A percentile compares a stretch with the other conserved stretches of the same genome.
These are phyloP conservation scores for Cercophora scortea DNA, from an alignment of 495 filamentous ascomycete species.

Conservation along the genomic window DNA sequence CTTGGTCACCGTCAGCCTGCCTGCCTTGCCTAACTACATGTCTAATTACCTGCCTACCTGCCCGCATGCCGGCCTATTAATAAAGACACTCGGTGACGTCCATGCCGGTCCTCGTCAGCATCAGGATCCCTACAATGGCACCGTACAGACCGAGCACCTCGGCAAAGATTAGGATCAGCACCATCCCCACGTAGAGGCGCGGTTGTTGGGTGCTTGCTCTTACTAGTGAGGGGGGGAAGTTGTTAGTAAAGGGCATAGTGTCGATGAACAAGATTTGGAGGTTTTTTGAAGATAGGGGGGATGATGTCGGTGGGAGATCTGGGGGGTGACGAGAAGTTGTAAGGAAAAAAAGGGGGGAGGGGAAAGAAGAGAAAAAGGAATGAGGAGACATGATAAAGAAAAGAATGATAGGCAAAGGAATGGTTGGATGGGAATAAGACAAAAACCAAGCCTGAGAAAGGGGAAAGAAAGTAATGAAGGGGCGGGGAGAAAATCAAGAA, in stretches of 20 bases:
- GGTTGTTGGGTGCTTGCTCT: slow-evolving; percentile 83
- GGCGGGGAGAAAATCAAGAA: too few species aligned
- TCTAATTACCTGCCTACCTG: too few species aligned
- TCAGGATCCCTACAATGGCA: slow-evolving; percentile 34
- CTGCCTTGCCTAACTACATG: too few species aligned
- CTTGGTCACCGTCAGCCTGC: too few species aligned
- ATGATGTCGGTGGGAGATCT: too few species aligned
- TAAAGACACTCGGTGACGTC: slow-evolving; percentile 28
- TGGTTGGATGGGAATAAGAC: not conserved
- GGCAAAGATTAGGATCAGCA: slow-evolving; percentile 87
- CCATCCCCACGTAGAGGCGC: slow-evolving; percentile 88
- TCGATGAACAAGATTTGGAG: not conserved
- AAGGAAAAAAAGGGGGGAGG: too few species aligned
- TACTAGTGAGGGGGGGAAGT: slow-evolving; percentile 27
- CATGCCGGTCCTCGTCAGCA: slow-evolving; percentile 28
- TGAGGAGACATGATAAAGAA: too few species aligned
- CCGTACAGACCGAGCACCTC: slow-evolving; percentile 74
- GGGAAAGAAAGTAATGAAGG: not conserved
- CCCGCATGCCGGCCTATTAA: slow-evolving; percentile 1
- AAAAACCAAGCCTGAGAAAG: not conserved
- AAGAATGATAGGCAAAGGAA: too few species aligned
- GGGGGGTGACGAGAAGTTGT: too few species aligned
- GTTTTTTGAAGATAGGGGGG: too few species aligned
- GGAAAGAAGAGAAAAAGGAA: too few species aligned
- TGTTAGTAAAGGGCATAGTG: not conserved